phyloP scores from a whole-genome alignment of 2,329 filamentous ascomycete genomes.

The Bipolaris cookei region DNA sequence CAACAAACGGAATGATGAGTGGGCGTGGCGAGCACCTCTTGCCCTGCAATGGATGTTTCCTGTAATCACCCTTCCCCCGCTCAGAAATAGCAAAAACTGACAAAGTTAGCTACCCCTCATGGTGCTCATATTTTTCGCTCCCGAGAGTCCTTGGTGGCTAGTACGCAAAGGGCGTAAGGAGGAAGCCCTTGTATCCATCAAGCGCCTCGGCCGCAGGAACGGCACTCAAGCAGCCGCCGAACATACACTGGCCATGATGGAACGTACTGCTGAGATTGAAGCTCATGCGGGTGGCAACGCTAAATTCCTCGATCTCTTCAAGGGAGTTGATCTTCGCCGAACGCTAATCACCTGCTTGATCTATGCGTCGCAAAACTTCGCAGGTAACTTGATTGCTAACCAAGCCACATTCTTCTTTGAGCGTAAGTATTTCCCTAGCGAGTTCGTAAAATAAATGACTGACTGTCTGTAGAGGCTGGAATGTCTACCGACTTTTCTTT shows the following conservation, averaged over 20 bases:
- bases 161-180: slow-evolving; percentile 52
- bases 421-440: slow-evolving; percentile 48
- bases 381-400: slow-evolving; percentile 67
- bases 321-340: slow-evolving; percentile 61
- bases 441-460: slow-evolving; percentile 25
- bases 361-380: slow-evolving; percentile 65
- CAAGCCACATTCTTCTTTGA: slow-evolving; percentile 68
- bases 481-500: slow-evolving; percentile 63
- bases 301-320: slow-evolving; percentile 59
- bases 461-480: slow-evolving; percentile 61
- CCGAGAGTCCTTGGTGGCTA: slow-evolving; percentile 46
- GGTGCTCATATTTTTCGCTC: slow-evolving; percentile 54
- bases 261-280: slow-evolving; percentile 62
- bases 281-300: slow-evolving; percentile 53
- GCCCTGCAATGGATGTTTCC: slow-evolving; percentile 54
- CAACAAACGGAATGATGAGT: slow-evolving; percentile 44
- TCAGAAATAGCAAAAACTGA: slow-evolving; percentile 63
- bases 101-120: slow-evolving; percentile 59
- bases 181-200: slow-evolving; percentile 55
- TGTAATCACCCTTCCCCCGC: slow-evolving; percentile 5
- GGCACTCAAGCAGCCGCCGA: slow-evolving; percentile 46
- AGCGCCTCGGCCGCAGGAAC: slow-evolving; percentile 56
- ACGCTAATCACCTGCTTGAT: slow-evolving; percentile 63
- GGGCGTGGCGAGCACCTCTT: slow-evolving; percentile 33
- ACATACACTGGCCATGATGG: slow-evolving; percentile 64